Percentiles rank a stretch among this genome's conserved stretches.
phyloP scores from a whole-genome alignment of 345 rosid genomes.

The Hevea brasiliensis region DNA sequence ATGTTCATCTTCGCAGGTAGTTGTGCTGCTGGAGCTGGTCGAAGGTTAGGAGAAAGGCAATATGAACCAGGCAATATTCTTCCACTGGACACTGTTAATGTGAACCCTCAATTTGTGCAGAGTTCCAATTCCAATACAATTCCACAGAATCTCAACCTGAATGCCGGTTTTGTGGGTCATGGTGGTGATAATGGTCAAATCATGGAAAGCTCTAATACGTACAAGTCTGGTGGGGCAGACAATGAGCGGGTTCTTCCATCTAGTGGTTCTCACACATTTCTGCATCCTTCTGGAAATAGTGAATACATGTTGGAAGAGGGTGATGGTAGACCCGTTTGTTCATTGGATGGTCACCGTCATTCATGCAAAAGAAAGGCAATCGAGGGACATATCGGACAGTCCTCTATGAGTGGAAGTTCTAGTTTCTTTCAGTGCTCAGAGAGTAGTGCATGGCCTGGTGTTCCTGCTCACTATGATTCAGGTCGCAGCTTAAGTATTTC shows the following conservation, averaged over 20 bases:
- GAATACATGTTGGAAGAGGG: constrained; percentile 39
- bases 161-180: constrained; percentile 52
- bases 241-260: constrained; percentile 33
- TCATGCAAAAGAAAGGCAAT: constrained; percentile 80
- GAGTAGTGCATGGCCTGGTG: constrained; percentile 46
- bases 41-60: constrained; percentile 46
- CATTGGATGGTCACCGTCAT: constrained; percentile 53
- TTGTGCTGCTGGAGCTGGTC: constrained; percentile 33
- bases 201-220: constrained; percentile 38
- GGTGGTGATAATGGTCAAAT: constrained; percentile 40
- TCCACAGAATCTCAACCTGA: constrained; percentile 55
- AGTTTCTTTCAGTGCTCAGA: constrained; percentile 57
- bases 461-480: constrained; percentile 33
- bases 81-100: constrained; percentile 35
- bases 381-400: constrained; percentile 61
- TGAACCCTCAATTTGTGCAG: constrained; percentile 42
- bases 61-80: constrained; percentile 33
- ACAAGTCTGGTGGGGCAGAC: constrained; percentile 40
- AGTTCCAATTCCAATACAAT: constrained; percentile 38
- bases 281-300: constrained; percentile 43
- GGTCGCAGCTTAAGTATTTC: constrained; percentile 43
- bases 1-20: constrained; percentile 41
- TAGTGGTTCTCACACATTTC: constrained; percentile 34
- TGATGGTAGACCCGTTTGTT: constrained; percentile 46
- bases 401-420: constrained; percentile 55